Conservation (phyloP, 1,139 yeast genomes). For the Zygotorulaspora mrakii region DNA sequence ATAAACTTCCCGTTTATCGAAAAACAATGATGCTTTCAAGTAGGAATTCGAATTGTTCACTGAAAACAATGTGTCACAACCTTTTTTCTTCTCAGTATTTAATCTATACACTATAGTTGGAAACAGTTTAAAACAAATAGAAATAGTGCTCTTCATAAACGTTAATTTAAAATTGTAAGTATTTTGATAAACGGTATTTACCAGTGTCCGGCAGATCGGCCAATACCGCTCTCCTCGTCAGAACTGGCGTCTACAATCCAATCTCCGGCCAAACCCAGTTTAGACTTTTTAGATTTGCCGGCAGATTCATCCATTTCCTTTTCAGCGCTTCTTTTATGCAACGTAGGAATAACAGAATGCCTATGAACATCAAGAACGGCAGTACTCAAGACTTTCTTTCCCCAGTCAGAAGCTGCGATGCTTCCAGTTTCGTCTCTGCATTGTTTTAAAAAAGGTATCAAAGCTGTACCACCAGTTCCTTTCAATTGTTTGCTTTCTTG, state of each 20-base stretch:
- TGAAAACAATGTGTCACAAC: too few relatives aligned
- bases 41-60: too few relatives aligned
- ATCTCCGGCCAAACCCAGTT: slow-evolving; percentile 19
- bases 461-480: slow-evolving; percentile 94
- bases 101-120: slow-evolving; percentile 37
- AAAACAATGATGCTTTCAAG: too few relatives aligned
- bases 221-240: slow-evolving; percentile 13
- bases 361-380: slow-evolving; percentile 18
- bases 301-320: slow-evolving; percentile 4
- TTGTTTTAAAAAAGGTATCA: slow-evolving; percentile 87
- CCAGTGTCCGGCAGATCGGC: slow-evolving; percentile 22
- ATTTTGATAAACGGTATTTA: slow-evolving; percentile 36
- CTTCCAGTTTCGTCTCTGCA: slow-evolving; percentile 81
- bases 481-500: slow-evolving; percentile 49
- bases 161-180: too few relatives aligned
- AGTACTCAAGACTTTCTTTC: slow-evolving; percentile 20
- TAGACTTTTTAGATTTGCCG: slow-evolving; percentile 13
- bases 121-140: not conserved
- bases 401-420: slow-evolving; percentile 25
- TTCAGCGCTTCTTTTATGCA: slow-evolving; percentile 14
- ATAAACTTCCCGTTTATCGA: too few relatives aligned
- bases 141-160: not conserved
- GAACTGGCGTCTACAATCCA: slow-evolving; percentile 15
- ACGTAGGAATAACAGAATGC: slow-evolving; percentile 15
- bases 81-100: too few relatives aligned